phyloP scores from a whole-genome alignment of 1,284 basidiomycete genomes.

The Neonothopanus nambi region DNA sequence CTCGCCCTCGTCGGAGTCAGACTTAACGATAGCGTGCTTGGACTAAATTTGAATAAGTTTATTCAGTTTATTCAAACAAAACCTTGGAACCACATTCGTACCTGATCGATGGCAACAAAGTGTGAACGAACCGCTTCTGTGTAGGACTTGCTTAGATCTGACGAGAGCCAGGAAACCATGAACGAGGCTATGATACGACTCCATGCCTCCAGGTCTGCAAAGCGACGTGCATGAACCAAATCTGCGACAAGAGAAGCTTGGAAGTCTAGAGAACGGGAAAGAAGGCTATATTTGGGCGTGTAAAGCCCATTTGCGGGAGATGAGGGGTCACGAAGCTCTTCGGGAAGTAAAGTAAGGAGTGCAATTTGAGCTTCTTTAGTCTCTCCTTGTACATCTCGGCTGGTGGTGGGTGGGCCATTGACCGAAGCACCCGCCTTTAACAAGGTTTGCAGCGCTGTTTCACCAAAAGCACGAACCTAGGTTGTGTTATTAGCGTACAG shows the following conservation, averaged over 20 bases:
- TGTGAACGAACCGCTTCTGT: slow-evolving; percentile 69
- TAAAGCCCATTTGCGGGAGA: slow-evolving; percentile 48
- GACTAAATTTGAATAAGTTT: slow-evolving; percentile 38
- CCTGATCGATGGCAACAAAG: slow-evolving; percentile 78
- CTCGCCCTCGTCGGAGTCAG: slow-evolving; percentile 76
- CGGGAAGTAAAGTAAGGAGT: slow-evolving; percentile 63
- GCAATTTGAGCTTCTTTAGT: slow-evolving; percentile 53
- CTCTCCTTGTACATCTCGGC: slow-evolving; percentile 68
- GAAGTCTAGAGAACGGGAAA: slow-evolving; percentile 64
- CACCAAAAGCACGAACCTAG: slow-evolving; percentile 87
- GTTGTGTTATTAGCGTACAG: slow-evolving; percentile 16
- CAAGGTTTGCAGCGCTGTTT: slow-evolving; percentile 76
- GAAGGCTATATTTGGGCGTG: slow-evolving; percentile 46
- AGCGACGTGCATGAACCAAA: slow-evolving; percentile 69
- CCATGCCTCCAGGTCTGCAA: slow-evolving; percentile 69
- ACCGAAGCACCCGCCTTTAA: slow-evolving; percentile 81
- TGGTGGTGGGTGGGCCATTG: slow-evolving; percentile 60
- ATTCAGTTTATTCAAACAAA: slow-evolving; percentile 11
- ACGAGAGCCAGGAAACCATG: slow-evolving; percentile 67
- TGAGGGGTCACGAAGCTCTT: slow-evolving; percentile 44
- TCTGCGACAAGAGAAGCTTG: slow-evolving; percentile 77
- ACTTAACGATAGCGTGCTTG: slow-evolving; percentile 45
- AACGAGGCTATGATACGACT: slow-evolving; percentile 72
- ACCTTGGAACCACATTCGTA: slow-evolving; percentile 24
- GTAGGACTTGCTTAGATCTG: slow-evolving; percentile 48